These are phyloP conservation scores for Boechera retrofracta DNA, from an alignment of 345 rosid genomes.

Conservation along the genomic window DNA sequence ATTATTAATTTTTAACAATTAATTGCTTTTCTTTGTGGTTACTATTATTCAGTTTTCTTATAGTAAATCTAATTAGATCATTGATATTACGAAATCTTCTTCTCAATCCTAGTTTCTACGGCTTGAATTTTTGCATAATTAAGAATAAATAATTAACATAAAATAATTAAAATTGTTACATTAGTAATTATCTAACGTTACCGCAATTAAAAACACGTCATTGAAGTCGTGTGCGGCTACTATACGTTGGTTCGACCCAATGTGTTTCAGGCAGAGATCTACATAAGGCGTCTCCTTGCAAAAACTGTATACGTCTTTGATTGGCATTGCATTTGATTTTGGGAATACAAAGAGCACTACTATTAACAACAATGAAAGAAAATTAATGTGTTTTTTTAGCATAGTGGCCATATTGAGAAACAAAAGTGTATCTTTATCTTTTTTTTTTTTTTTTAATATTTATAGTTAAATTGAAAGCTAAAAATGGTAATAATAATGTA, in stretches of 20 bases:
- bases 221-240: background rate
- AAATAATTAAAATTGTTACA: background rate
- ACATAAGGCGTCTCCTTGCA: background rate
- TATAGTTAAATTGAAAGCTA: background rate
- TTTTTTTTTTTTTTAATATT: background rate
- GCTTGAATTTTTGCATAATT: background rate
- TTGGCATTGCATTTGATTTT: background rate
- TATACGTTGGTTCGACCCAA: background rate
- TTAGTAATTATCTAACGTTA: background rate
- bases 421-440: background rate
- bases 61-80: background rate
- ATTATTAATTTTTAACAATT: no score
- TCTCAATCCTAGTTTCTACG: background rate
- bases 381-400: background rate
- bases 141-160: background rate
- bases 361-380: background rate
- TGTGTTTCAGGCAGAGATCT: background rate
- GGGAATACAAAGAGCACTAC: background rate
- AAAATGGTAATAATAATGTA: background rate
- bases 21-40: background rate
- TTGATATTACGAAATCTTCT: background rate
- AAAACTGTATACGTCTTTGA: background rate
- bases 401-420: slow-evolving; percentile 13
- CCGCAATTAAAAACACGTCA: slow-evolving; percentile 1
- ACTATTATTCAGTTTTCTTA: no score